Percentiles rank a stretch among this genome's conserved stretches.
phyloP scores from a whole-genome alignment of 208 protist species.

The Endotrypanum monterogeii region DNA sequence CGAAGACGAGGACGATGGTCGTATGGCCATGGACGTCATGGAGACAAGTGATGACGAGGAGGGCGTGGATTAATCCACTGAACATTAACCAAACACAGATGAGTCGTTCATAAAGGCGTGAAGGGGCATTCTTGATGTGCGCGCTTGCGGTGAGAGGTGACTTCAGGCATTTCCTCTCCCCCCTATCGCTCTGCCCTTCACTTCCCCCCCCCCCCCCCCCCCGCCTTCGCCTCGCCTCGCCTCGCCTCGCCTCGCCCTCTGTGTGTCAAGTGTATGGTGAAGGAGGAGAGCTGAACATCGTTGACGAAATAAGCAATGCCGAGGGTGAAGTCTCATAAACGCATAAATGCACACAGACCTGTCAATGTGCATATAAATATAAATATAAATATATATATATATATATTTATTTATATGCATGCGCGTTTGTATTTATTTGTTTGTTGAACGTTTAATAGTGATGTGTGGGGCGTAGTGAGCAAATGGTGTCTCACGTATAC shows the following conservation, averaged over 20 bases:
- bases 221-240: no score
- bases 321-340: no score
- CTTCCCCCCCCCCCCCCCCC: no score
- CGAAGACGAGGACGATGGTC: constrained; percentile 33
- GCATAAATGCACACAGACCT: neutral
- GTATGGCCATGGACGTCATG: constrained; percentile 28
- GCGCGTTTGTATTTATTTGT: neutral
- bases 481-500: neutral
- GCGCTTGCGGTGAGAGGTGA: neutral
- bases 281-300: no score
- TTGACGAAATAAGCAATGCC: no score
- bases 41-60: constrained; percentile 29
- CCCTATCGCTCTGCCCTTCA: no score
- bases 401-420: neutral
- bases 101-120: neutral
- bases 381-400: neutral
- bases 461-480: neutral
- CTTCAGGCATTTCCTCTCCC: no score
- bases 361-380: neutral
- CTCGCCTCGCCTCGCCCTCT: no score
- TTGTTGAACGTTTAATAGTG: neutral
- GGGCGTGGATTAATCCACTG: neutral
- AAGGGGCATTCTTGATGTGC: no score
- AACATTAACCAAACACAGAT: neutral
- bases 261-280: no score